A percentile compares a stretch with the other conserved stretches of the same genome.
Conservation (phyloP, 108 stramenopile species). For the Phaeodactylum tricornutum region DNA sequence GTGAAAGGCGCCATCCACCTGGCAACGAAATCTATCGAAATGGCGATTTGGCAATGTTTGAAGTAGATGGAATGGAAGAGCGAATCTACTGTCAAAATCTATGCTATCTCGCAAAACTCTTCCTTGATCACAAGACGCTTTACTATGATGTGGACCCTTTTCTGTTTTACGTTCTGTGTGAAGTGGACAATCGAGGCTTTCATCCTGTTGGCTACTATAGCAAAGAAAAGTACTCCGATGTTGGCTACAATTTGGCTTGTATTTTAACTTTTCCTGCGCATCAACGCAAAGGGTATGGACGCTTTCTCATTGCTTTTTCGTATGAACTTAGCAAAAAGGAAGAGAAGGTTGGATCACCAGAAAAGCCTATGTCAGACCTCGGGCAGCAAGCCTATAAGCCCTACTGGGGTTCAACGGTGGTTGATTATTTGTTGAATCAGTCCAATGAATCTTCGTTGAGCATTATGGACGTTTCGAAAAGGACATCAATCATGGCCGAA, state of each 20-base stretch:
- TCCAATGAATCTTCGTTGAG: slow-evolving; percentile 56
- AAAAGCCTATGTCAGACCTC: slow-evolving; percentile 98
- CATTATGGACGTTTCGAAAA: slow-evolving; percentile 85
- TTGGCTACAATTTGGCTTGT: slow-evolving; percentile 99
- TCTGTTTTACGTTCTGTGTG: slow-evolving; percentile 95
- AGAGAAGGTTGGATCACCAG: slow-evolving; percentile 94
- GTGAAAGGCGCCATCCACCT: slow-evolving; percentile 68
- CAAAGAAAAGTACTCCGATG: slow-evolving; percentile 98
- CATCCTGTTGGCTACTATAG: slow-evolving; percentile 97
- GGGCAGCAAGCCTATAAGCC: slow-evolving; percentile 94
- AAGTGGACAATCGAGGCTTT: slow-evolving; percentile 84
- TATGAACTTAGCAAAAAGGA: slow-evolving; percentile 97
- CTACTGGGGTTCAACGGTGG: slow-evolving; percentile 87
- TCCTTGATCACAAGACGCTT: slow-evolving; percentile 99
- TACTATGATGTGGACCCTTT: slow-evolving; percentile 99
- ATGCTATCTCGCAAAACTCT: slow-evolving; percentile 96
- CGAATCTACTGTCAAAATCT: slow-evolving; percentile 97
- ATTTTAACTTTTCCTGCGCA: slow-evolving; percentile 98
- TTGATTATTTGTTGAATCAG: slow-evolving; percentile 73
- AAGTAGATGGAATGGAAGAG: slow-evolving; percentile 95
- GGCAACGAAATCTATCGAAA: slow-evolving; percentile 77
- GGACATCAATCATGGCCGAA: slow-evolving; percentile 95
- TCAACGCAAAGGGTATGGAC: slow-evolving; percentile 98
- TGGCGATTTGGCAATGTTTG: slow-evolving; percentile 70
- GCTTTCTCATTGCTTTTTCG: slow-evolving; percentile 95